Base-by-base conservation (phyloP, 1,139 yeast genomes). In the Scheffersomyces parashehatae region DNA sequence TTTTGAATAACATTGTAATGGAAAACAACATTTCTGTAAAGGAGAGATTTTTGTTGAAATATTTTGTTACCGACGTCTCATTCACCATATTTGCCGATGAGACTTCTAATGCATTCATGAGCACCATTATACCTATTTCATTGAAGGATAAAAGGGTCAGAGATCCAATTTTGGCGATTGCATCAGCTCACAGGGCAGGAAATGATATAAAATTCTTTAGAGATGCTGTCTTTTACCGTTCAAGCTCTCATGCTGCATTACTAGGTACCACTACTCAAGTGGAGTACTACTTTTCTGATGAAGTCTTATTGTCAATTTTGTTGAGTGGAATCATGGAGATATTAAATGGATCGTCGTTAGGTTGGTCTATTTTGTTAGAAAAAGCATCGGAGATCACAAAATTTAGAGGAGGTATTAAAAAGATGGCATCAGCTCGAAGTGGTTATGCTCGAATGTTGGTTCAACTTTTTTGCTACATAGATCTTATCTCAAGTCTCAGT, bases 391-490 rank as follows among this genome's bases (percentile, higher is more conserved):
- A 35, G 26, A 39, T 55, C n/a, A 54, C 55, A 10, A 49, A 47
- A 4, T 48, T 46, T 28, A 45, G 57, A 30, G 61, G 60, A 29
- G 61, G 61, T 3, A 37, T 57, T 7, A 43, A 46, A 28, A 42
- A 43, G 36, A 51, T 57, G 33, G 33, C 33, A 11, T 30, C 33
- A 30, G 33, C 4, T 47, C 50, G 11, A 35, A 29, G n/a, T 37
- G 44, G 31, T 55, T 30, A 30, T 30, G 33, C 60, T 3, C 61
- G 60, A 2, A 39, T 57, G 26, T 46, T 56, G 9, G 47, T 52
- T 28, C 61, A 57, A 39, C 37, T 57, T n/a, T 57, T 57, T 38
- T 57, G 60, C 38, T 57, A 57, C 36, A 47, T 57, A 20, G 61
- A 57, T 37, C 44, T 55, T 35, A 52, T 57, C 5, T 51, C 59